Evolutionary conservation across 768 basidiomycete genomes (phyloP).

Genomic region (Rhodotorula kratochvilovae): DNA sequence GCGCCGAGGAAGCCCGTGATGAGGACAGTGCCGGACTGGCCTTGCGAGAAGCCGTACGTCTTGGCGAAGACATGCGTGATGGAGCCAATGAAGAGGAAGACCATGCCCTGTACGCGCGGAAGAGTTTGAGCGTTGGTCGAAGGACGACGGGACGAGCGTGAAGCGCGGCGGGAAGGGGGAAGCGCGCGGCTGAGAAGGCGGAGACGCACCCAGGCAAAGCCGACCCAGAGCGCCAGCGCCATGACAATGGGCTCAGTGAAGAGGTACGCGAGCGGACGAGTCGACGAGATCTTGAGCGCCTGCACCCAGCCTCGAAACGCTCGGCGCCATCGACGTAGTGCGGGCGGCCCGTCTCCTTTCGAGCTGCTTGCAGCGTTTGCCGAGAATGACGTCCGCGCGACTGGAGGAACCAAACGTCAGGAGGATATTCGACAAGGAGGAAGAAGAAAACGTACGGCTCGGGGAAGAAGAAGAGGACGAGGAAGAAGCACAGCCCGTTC

Average conservation of each 20-base stretch:
- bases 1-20: conserved; percentile 42
- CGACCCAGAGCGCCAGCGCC: conserved; percentile 17
- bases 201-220: neutral
- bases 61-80: conserved; percentile 33
- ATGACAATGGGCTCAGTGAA: conserved; percentile 34
- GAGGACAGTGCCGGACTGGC: conserved; percentile 33
- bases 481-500: conserved; percentile 31
- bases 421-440: neutral
- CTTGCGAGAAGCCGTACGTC: conserved; percentile 29
- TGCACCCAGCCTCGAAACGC: conserved; percentile 12
- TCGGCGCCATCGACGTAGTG: conserved; percentile 37
- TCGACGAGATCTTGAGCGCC: conserved; percentile 23
- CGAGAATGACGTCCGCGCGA: conserved; percentile 38
- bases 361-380: conserved; percentile 21
- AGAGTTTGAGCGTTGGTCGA: no score
- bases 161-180: no score
- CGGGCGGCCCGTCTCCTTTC: conserved; percentile 20
- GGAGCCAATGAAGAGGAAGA: conserved; percentile 28
- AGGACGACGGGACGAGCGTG: no score
- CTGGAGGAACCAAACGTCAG: neutral
- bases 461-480: conserved; percentile 28
- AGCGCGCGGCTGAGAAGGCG: no score
- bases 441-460: conserved; percentile 8
- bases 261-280: conserved; percentile 24
- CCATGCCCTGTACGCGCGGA: no score